Percentiles rank a stretch among this genome's conserved stretches.
Conservation (phyloP, 495 filamentous ascomycete genomes). For the Baudoinia panamericana region DNA sequence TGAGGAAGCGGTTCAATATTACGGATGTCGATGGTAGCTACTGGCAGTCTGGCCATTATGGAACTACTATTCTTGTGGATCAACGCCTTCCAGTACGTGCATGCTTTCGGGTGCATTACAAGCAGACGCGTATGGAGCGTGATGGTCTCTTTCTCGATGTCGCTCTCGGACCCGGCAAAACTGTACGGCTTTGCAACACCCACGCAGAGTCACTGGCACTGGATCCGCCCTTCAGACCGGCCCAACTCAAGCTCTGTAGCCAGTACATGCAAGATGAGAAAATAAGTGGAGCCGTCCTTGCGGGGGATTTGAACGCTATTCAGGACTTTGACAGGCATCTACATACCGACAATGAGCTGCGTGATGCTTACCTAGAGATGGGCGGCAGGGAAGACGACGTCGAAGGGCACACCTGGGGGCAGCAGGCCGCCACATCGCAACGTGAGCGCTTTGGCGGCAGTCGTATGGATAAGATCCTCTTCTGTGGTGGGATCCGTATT, state of each 20-base stretch:
- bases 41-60: constrained; percentile 31
- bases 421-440: constrained; percentile 31
- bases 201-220: constrained; percentile 41
- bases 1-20: constrained; percentile 34
- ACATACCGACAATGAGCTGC: constrained; percentile 34
- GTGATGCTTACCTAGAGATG: constrained; percentile 40
- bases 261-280: constrained; percentile 27
- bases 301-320: constrained; percentile 46
- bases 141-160: constrained; percentile 43
- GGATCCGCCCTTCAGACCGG: constrained; percentile 32
- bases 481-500: constrained; percentile 25
- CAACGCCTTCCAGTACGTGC: constrained; percentile 27
- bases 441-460: constrained; percentile 32
- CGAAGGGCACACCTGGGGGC: constrained; percentile 45
- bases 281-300: constrained; percentile 28
- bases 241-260: constrained; percentile 33
- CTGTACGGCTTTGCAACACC: constrained; percentile 38
- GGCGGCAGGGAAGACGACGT: constrained; percentile 35
- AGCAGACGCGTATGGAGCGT: constrained; percentile 32
- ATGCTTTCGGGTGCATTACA: constrained; percentile 37
- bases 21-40: constrained; percentile 32
- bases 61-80: constrained; percentile 41
- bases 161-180: constrained; percentile 7
- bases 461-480: constrained; percentile 42
- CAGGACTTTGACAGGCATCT: constrained; percentile 38